Evolutionary conservation across 352 stramenopile species (phyloP).

Genomic region (Pseudoperonospora humuli): DNA sequence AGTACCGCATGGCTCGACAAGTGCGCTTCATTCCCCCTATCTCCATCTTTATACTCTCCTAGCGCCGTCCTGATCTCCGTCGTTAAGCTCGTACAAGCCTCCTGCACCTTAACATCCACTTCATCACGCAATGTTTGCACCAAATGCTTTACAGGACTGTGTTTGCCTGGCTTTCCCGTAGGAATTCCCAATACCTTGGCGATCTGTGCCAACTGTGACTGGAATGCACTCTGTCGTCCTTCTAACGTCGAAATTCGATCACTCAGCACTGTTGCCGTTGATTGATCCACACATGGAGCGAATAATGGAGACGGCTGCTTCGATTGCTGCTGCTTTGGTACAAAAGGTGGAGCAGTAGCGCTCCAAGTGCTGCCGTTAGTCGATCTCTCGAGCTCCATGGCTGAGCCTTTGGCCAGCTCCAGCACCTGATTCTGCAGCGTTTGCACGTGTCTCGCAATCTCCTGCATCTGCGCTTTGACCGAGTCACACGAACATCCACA

Average conservation of each 20-base stretch:
- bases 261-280: conserved; percentile 36
- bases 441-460: conserved; percentile 42
- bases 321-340: conserved; percentile 23
- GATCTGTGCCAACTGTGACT: conserved; percentile 79
- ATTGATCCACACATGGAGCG: conserved; percentile 5
- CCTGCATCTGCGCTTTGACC: conserved; percentile 37
- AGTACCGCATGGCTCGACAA: conserved; percentile 48
- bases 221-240: conserved; percentile 71
- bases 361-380: conserved; percentile 17
- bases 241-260: conserved; percentile 78
- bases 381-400: conserved; percentile 7
- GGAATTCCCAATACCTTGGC: conserved; percentile 60
- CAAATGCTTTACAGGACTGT: conserved; percentile 59
- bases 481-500: conserved; percentile 35
- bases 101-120: conserved; percentile 30
- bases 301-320: conserved; percentile 7
- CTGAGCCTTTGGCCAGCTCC: conserved; percentile 18
- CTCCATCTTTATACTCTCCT: neutral
- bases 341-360: conserved; percentile 18
- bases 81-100: conserved; percentile 4
- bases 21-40: neutral
- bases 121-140: conserved; percentile 68
- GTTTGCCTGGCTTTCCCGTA: conserved; percentile 57
- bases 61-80: conserved; percentile 14
- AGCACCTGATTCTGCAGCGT: conserved; percentile 42